phyloP scores from a whole-genome alignment of 2,329 filamentous ascomycete genomes.

The Hymenoscyphus linearis region DNA sequence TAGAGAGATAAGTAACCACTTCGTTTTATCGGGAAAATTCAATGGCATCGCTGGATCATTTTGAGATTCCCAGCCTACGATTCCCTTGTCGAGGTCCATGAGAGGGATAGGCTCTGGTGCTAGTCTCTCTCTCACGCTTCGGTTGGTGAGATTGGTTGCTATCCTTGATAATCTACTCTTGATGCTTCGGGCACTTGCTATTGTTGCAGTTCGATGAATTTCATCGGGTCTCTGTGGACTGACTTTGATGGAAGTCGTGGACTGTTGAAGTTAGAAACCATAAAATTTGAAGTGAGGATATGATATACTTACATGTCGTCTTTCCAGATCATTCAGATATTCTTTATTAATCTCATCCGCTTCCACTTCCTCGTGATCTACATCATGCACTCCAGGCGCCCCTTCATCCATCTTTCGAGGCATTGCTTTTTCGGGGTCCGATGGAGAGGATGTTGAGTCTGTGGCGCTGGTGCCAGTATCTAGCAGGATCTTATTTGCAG shows the following conservation, averaged over 20 bases:
- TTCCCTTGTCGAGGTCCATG: conserved; percentile 45
- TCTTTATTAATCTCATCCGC: conserved; percentile 26
- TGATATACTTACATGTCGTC: conserved; percentile 19
- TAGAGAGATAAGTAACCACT: conserved; percentile 29
- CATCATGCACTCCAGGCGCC: conserved; percentile 21
- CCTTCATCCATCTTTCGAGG: conserved; percentile 8
- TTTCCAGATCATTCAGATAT: conserved; percentile 25
- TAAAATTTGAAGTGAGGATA: background rate
- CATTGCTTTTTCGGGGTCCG: conserved; percentile 17
- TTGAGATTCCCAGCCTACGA: conserved; percentile 56
- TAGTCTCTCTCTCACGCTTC: conserved; percentile 20
- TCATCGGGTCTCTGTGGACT: conserved; percentile 13
- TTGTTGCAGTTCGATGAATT: conserved; percentile 15
- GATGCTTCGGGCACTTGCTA: conserved; percentile 12
- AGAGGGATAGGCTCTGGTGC: conserved; percentile 34
- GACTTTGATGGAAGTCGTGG: conserved; percentile 19
- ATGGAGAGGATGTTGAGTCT: conserved; percentile 17
- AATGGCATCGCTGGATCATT: conserved; percentile 53
- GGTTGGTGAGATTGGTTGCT: conserved; percentile 21
- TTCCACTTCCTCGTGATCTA: conserved; percentile 27
- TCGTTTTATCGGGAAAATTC: conserved; percentile 40
- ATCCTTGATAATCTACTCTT: conserved; percentile 25
- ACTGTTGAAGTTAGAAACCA: conserved; percentile 19
- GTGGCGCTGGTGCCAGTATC: conserved; percentile 17
- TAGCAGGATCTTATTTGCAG: conserved; percentile 9